Base-by-base conservation (phyloP, 805 yeast genomes). In the Lipomyces chichibuensis region DNA sequence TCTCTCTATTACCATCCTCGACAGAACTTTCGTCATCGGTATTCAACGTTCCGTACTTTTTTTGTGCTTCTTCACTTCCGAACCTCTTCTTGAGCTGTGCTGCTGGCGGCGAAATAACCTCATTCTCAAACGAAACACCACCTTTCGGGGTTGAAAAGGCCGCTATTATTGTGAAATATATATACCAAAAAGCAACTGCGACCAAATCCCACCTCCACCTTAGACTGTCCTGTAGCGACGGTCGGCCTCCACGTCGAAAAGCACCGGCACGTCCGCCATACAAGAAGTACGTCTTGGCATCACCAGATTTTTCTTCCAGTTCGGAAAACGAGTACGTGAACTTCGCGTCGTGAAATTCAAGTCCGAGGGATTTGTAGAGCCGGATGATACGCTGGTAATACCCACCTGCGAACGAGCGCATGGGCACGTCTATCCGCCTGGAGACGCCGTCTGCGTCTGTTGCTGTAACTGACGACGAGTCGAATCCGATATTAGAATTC, bases 321-420 rank as follows among this genome's bases (percentile, higher is more conserved):
- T 65, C 71, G 3, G 66, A 62, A 37, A 67, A 67, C 37, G 71
- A 67, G 49, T 65, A 67, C 23, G 69, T 46, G 46, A 67, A 67
- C 33, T 59, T 59, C n/a, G 69, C 69, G 37, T 67, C 65, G 58
- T 62, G 57, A 39, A 67, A 65, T 14, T 55, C 32, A 20, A 67
- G 71, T 3, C 71, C 71, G 8, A 67, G 62, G 2, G 66, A 62
- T 5, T 56, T 58, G 52, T 67, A 67, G 11, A 67, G 62, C 2
- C 46, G 27, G 13, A 67, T 65, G 7, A 60, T 64, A 17, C 66
- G 66, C 4, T 6, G 3, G 64, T 67, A 67, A 60, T 67, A 67
- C 5, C 71, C 71, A 13, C 65, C 71, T 1, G 71, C 70, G 43
- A 67, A 67, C 4, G 69, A 65, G 23, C 71, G 69, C 71, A 67